These are phyloP conservation scores for Tylopilus intermedius DNA, from an alignment of 768 basidiomycete species.

Conservation along the genomic window DNA sequence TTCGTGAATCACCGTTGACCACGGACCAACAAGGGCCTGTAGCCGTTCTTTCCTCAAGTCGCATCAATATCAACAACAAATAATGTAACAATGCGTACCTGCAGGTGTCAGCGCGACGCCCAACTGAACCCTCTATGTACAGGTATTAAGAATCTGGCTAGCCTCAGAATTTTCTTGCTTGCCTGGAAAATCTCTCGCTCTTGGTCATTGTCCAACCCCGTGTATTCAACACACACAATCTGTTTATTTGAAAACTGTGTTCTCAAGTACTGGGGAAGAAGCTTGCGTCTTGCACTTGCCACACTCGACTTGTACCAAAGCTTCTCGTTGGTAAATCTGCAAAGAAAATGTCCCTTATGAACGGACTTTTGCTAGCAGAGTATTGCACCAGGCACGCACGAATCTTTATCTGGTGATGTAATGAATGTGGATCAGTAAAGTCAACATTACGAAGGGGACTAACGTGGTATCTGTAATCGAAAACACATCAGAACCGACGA, in stretches of 20 bases:
- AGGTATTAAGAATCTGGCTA: background rate
- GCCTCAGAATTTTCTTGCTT: conserved; percentile 6
- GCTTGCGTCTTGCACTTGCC: conserved; percentile 20
- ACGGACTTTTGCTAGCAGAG: background rate
- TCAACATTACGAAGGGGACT: conserved; percentile 15
- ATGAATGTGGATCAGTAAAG: conserved; percentile 4
- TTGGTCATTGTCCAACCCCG: conserved; percentile 41
- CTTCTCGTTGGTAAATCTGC: conserved; percentile 32
- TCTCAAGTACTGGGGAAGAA: conserved; percentile 33
- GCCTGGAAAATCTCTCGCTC: conserved; percentile 68
- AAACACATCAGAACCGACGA: conserved; percentile 1
- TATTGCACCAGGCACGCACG: conserved; percentile 23
- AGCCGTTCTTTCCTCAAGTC: conserved; percentile 38
- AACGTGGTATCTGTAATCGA: conserved; percentile 39
- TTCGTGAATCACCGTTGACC: conserved; percentile 39
- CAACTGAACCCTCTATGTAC: conserved; percentile 44
- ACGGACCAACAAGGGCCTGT: conserved; percentile 44
- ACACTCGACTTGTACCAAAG: conserved; percentile 33
- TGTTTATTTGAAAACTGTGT: conserved; percentile 41
- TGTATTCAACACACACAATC: conserved; percentile 52
- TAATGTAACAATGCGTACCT: conserved; percentile 29
- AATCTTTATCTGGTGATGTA: conserved; percentile 34
- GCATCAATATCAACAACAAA: background rate
- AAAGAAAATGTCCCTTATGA: background rate
- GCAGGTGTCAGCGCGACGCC: conserved; percentile 48